Evolutionary conservation across 306 rosid species (phyloP).

Genomic region (Mucuna pruriens): DNA sequence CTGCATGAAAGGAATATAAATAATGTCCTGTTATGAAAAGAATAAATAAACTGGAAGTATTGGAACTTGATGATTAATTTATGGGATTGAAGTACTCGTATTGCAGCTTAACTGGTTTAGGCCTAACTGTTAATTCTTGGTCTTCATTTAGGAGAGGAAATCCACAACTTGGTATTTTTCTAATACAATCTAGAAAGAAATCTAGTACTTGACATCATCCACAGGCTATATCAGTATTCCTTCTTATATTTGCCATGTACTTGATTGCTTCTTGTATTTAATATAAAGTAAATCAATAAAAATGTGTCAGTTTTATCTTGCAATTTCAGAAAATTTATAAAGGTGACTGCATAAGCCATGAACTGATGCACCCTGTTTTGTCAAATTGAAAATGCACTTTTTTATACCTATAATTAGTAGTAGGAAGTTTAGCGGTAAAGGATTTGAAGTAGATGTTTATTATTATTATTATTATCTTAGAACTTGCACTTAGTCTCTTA

Average conservation of each 20-base stretch:
- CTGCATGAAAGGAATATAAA: not conserved
- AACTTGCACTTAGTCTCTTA: not conserved
- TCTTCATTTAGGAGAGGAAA: not conserved
- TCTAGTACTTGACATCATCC: not conserved
- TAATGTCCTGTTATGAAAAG: not conserved
- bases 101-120: not conserved
- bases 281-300: not conserved
- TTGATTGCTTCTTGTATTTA: constrained; percentile 7
- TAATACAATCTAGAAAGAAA: not conserved
- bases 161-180: not conserved
- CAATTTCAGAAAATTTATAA: not conserved
- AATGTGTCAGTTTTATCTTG: not conserved
- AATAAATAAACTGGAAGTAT: not conserved
- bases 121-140: not conserved
- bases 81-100: not conserved
- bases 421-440: not conserved
- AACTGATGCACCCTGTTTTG: not conserved
- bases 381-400: not conserved
- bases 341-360: not conserved
- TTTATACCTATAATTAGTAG: not conserved
- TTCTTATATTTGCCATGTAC: not conserved
- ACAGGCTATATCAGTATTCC: not conserved
- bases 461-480: not conserved
- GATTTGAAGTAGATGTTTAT: not conserved
- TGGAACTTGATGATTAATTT: not conserved